Base-by-base conservation (phyloP, 345 rosid genomes). In the Raphanus sativus region DNA sequence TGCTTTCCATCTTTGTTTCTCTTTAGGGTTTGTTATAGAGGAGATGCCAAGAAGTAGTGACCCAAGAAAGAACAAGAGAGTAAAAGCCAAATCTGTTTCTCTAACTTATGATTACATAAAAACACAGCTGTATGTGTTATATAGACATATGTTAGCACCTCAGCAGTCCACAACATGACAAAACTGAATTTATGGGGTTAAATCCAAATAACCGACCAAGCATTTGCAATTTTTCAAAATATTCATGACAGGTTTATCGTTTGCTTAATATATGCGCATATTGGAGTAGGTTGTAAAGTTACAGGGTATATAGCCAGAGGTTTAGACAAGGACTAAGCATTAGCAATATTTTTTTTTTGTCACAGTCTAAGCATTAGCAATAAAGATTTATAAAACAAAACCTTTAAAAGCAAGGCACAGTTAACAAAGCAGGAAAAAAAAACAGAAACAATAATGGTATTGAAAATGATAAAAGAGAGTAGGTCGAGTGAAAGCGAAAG, bases 401-500 rank as follows among this genome's bases (percentile, higher is more conserved):
- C 63, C 65, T 64, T 69, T 56, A 66, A 75, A 79, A 68, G 65
- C 71, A 69, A 58, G 71, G 85, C 88, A 84, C 86, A 71, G 79
- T 83, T 86, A 67, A 75, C 89, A 74, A 85, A 82, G 85, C 82
- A 69, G 59, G 64, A 67, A 16, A 67, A 69, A 29, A 40, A 21
- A 29, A 4, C 12, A 59, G 17, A 71, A 80, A 77, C 60, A 69
- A 77, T 80, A 78, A 77, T 70, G 77, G 80, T 71, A 84, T 81
- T 81, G 83, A 84, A 67, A 80, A 74, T 75, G 84, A 82, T 76
- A 71, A 60, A 68, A 68, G 78, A 63, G 73, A 75, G 85, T 65
- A 59, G 32, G 34, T 50, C 34, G 58, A 63, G 40, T 76, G 89
- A 87, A 85, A 86, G 86, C 80, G 88, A 86, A 79, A 81, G 88